Evolutionary conservation across 768 basidiomycete genomes (phyloP).

Genomic region (Tephrocybe sp.): DNA sequence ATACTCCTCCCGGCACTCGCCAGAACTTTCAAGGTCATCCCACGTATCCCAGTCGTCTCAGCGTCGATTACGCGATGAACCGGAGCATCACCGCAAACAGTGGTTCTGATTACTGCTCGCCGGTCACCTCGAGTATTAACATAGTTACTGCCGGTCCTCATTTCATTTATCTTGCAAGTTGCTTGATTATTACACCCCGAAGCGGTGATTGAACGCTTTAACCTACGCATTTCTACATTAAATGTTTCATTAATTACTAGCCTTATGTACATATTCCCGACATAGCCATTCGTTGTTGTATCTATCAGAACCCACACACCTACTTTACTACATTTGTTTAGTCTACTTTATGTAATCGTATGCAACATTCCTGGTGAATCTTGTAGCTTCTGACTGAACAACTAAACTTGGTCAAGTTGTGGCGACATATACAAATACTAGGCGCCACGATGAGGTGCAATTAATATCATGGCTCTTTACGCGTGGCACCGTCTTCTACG

Average conservation of each 20-base stretch:
- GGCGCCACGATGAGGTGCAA: background rate
- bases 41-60: constrained; percentile 36
- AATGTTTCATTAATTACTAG: constrained; percentile 34
- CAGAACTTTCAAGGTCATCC: constrained; percentile 34
- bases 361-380: constrained; percentile 9
- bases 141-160: constrained; percentile 40
- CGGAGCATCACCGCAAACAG: constrained; percentile 39
- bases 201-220: constrained; percentile 27
- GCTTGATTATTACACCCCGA: constrained; percentile 40
- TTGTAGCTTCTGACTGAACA: too few species aligned
- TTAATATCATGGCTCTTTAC: background rate
- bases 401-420: background rate
- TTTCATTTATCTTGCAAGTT: constrained; percentile 39
- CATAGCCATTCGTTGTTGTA: constrained; percentile 24
- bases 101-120: constrained; percentile 32
- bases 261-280: constrained; percentile 27
- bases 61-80: constrained; percentile 44
- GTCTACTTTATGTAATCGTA: constrained; percentile 23
- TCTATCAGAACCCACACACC: constrained; percentile 16
- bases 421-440: background rate
- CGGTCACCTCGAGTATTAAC: constrained; percentile 23
- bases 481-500: too few species aligned
- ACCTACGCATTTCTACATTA: constrained; percentile 30
- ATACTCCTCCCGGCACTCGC: constrained; percentile 38
- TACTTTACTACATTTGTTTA: constrained; percentile 23